phyloP scores from a whole-genome alignment of 2,329 filamentous ascomycete species.

The Lecanoromycetidae sp. region DNA sequence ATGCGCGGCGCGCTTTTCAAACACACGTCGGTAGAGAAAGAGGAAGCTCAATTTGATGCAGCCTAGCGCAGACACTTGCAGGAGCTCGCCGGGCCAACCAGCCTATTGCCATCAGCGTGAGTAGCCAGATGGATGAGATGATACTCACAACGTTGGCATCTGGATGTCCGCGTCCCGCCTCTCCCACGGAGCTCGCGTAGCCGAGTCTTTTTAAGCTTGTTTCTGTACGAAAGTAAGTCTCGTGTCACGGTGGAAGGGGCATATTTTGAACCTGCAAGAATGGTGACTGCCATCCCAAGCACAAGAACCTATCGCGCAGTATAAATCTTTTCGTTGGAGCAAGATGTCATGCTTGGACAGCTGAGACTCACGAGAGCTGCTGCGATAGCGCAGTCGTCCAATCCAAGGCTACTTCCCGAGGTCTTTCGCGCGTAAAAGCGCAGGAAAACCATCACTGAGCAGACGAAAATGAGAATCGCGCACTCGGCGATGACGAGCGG shows the following conservation, averaged over 20 bases:
- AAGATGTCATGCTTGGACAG: neutral
- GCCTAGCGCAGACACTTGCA: slow-evolving; percentile 5
- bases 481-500: slow-evolving; percentile 1
- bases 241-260: neutral
- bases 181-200: neutral
- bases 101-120: neutral
- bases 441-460: slow-evolving; percentile 5
- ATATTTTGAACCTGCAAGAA: neutral
- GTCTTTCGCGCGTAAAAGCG: slow-evolving; percentile 4
- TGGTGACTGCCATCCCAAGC: neutral
- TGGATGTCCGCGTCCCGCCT: neutral
- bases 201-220: slow-evolving; percentile 1
- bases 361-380: slow-evolving; percentile 2
- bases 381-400: neutral
- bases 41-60: slow-evolving; percentile 8
- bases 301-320: neutral
- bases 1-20: neutral
- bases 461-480: slow-evolving; percentile 1
- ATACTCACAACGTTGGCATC: slow-evolving; percentile 4
- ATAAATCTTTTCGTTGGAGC: neutral
- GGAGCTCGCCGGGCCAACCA: slow-evolving; percentile 3
- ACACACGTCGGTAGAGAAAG: slow-evolving; percentile 8
- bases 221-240: neutral
- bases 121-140: neutral
- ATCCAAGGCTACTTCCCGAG: neutral